Evolutionary conservation across 805 yeast genomes (phyloP).

Genomic region (Saccharomycopsis sp.): DNA sequence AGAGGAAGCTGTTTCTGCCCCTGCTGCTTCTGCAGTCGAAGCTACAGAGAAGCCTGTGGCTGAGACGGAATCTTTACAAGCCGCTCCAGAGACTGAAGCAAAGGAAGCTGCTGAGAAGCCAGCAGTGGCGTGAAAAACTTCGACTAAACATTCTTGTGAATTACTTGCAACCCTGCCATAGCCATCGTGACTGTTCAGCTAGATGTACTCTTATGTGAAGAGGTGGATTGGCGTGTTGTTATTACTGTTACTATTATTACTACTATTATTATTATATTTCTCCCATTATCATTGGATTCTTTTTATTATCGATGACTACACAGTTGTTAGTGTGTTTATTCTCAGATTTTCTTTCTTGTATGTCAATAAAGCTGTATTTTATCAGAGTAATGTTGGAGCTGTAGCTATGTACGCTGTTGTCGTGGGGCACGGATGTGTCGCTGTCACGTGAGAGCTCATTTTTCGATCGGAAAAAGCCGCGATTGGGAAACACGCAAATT

Average conservation of each 20-base stretch:
- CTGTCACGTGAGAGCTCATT: too few species aligned
- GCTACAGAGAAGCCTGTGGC: not conserved
- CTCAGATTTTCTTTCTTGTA: too few species aligned
- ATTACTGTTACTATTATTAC: not conserved
- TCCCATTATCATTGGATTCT: not conserved
- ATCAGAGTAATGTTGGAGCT: too few species aligned
- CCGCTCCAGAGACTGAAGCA: slow-evolving; percentile 2
- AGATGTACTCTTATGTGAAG: not conserved
- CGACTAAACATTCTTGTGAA: not conserved
- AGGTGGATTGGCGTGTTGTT: not conserved
- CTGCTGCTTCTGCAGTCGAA: not conserved
- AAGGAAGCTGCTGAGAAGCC: slow-evolving; percentile 24
- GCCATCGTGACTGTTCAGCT: not conserved
- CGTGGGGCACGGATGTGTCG: too few species aligned
- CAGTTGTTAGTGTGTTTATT: not conserved
- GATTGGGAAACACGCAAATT: too few species aligned
- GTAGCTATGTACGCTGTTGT: too few species aligned
- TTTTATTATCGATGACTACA: not conserved
- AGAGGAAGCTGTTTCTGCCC: not conserved
- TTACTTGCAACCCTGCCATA: not conserved
- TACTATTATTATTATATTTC: too few species aligned
- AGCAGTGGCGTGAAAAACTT: too few species aligned
- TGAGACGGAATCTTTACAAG: slow-evolving; percentile 13
- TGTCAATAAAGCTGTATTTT: too few species aligned
- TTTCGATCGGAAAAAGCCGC: too few species aligned